Conservation (phyloP, 345 rosid genomes). For the Citropsis articulata region DNA sequence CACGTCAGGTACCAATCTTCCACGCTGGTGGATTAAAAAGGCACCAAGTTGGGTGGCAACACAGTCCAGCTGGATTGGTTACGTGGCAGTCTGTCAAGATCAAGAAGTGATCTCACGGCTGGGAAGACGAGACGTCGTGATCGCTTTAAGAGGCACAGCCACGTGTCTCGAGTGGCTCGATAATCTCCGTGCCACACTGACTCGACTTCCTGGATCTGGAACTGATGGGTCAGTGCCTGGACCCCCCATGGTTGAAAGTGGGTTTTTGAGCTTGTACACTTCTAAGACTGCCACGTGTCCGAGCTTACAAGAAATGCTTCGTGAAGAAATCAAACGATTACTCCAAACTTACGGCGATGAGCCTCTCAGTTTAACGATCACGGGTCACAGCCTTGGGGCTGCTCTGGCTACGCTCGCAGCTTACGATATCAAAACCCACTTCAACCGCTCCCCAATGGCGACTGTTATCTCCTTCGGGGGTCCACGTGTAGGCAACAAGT, state of each 20-base stretch:
- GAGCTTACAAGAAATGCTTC: constrained; percentile 62
- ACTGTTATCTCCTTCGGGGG: constrained; percentile 93
- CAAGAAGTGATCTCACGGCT: constrained; percentile 72
- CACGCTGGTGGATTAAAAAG: constrained; percentile 76
- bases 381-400: constrained; percentile 93
- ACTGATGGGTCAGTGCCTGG: constrained; percentile 9
- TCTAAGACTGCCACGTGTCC: constrained; percentile 38
- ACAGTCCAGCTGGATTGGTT: constrained; percentile 93
- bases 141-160: constrained; percentile 81
- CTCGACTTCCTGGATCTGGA: constrained; percentile 21
- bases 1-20: constrained; percentile 70
- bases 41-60: constrained; percentile 65
- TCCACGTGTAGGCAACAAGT: constrained; percentile 82
- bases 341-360: constrained; percentile 59
- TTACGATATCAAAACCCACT: constrained; percentile 61
- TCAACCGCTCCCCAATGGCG: constrained; percentile 50
- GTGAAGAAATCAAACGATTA: constrained; percentile 55
- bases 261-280: constrained; percentile 77
- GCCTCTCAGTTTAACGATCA: constrained; percentile 77
- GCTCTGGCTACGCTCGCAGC: constrained; percentile 83
- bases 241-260: constrained; percentile 93
- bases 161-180: constrained; percentile 96
- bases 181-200: constrained; percentile 74
- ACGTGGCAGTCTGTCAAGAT: constrained; percentile 84
- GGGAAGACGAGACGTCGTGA: constrained; percentile 84